These are phyloP conservation scores for Zoysia matrella DNA, from an alignment of 202 grass and related monocot species.

Conservation along the genomic window DNA sequence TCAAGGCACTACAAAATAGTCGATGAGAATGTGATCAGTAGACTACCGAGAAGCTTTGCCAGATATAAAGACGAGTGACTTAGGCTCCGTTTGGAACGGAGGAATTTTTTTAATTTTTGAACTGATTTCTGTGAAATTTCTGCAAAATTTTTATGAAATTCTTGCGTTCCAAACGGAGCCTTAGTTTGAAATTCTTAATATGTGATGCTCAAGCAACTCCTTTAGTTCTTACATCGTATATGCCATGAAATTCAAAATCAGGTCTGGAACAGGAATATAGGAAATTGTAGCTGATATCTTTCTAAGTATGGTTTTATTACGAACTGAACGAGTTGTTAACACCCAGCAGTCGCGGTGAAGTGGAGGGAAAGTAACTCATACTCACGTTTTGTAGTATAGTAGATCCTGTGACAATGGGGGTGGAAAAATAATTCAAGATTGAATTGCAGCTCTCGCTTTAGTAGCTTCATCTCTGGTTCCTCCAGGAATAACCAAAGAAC, in stretches of 20 bases:
- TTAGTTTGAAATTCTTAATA: background rate
- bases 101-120: too few relatives aligned
- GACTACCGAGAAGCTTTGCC: slow-evolving; percentile 67
- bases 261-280: background rate
- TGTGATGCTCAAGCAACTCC: slow-evolving; percentile 1
- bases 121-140: too few relatives aligned
- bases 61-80: slow-evolving; percentile 73
- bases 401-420: background rate
- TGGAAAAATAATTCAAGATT: background rate
- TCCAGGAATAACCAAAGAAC: background rate
- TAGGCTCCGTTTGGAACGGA: too few relatives aligned
- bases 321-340: background rate
- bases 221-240: slow-evolving; percentile 9
- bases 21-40: slow-evolving; percentile 88
- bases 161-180: too few relatives aligned
- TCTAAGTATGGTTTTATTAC: background rate
- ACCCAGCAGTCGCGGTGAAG: background rate
- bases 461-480: background rate
- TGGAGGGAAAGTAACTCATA: background rate
- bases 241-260: slow-evolving; percentile 23
- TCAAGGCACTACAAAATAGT: slow-evolving; percentile 97
- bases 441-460: background rate
- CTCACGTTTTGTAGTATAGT: background rate
- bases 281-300: background rate
- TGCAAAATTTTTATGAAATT: too few relatives aligned